Percentiles rank a stretch among this genome's conserved stretches.
These are phyloP conservation scores for Sordaria brevicollis DNA, from an alignment of 495 filamentous ascomycete species.

Conservation along the genomic window DNA sequence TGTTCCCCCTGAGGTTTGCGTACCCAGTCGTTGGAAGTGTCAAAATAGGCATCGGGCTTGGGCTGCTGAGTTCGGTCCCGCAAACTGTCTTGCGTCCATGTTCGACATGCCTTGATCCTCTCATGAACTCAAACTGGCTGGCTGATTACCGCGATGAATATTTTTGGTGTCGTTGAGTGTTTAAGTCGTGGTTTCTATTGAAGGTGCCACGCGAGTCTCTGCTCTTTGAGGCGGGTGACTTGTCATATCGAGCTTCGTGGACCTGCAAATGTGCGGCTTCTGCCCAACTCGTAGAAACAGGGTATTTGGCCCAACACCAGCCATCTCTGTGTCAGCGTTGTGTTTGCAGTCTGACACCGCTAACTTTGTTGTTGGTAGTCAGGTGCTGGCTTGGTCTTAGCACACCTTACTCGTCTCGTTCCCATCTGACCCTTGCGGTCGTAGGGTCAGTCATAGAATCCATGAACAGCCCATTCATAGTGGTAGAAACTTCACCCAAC, in stretches of 20 bases:
- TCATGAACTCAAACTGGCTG: background rate
- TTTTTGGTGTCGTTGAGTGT: background rate
- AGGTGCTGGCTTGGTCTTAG: background rate
- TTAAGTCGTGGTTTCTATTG: background rate
- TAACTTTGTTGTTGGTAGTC: background rate
- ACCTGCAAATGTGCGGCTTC: background rate
- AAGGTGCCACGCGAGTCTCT: background rate
- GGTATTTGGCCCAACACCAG: background rate
- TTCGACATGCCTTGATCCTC: too few species aligned
- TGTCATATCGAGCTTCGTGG: background rate
- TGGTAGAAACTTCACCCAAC: background rate
- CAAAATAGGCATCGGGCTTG: too few species aligned
- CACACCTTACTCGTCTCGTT: background rate
- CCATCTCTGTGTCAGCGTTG: background rate
- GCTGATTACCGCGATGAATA: background rate
- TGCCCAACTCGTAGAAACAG: background rate
- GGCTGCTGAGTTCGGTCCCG: too few species aligned
- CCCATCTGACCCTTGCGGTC: background rate
- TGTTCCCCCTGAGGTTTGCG: too few species aligned
- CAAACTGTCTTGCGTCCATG: too few species aligned
- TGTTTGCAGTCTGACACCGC: background rate
- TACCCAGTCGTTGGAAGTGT: too few species aligned
- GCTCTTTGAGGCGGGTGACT: background rate
- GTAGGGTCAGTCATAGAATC: background rate
- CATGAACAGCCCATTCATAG: background rate